Evolutionary conservation across 2,329 filamentous ascomycete genomes (phyloP), one percentile per base, ranked within the genome.

Genomic region (Microcyclospora pomicola): DNA sequence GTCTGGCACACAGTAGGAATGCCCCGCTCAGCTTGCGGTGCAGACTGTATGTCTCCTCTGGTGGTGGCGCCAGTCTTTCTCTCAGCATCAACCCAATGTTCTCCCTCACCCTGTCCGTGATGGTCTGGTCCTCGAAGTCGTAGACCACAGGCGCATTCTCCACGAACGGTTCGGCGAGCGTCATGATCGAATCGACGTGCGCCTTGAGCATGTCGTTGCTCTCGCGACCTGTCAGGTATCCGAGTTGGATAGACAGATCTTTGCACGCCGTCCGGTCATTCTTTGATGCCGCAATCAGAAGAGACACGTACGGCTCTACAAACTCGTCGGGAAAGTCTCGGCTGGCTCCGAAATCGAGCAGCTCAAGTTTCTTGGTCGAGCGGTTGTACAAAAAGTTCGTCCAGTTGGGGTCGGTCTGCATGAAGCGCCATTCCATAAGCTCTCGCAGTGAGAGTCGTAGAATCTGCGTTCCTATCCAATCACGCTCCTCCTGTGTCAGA

Each of bases 371-470:
- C 39, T 51, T 43, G 3, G 71, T 75, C 14, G 66, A 51, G 1
- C 76, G 66, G 51, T 96, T 91, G 68, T 85, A 98, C 14, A 96
- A 70, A 60, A 98, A 98, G 62, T 98, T 98, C 27, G 88, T 96
- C 91, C 91, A 98, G 67, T 98, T 98, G 31, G 91, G 91, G 56
- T 98, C 91, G 5, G 91, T 98, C 64, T 98, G 91, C 91, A 98
- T 98, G 66, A 93, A 96, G 43, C 72, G 78, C 73, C 95, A 96
- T 61, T 94, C 85, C 46, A 80, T 80, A 50, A 96, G 88, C 63
- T 96, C 91, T 41, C 87, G 80, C 30, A 96, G 72, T 56, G 86
- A 96, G 9, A 98, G 77, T 3, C 86, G 82, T 37, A 96, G 72
- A 47, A 96, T 83, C 53, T 96, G 83, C 0, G 85, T 91, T 37